Evolutionary conservation across 2,329 filamentous ascomycete genomes (phyloP).

Genomic region (Cladosporium sp.): DNA sequence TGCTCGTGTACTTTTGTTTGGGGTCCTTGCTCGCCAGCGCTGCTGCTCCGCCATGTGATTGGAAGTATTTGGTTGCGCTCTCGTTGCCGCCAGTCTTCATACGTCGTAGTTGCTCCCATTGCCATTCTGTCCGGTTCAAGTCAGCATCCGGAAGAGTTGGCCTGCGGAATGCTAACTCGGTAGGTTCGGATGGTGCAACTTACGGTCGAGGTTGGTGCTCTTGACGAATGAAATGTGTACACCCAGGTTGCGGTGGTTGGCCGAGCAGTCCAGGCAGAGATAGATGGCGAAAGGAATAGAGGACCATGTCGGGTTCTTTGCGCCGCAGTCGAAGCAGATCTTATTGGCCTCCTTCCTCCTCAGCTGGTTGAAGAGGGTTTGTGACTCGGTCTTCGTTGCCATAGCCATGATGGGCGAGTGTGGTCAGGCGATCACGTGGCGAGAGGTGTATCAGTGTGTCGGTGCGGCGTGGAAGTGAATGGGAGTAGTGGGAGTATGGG

Average conservation of each 20-base stretch:
- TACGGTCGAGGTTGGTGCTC: constrained; percentile 97
- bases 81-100: constrained; percentile 99
- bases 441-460: neutral
- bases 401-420: constrained; percentile 50
- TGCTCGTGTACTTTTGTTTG: constrained; percentile 95
- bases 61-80: constrained; percentile 97
- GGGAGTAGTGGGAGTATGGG: neutral
- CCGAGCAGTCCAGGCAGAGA: constrained; percentile 94
- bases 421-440: neutral
- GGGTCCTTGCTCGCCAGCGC: constrained; percentile 94
- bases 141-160: neutral
- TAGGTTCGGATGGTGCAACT: constrained; percentile 39
- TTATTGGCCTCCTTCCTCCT: constrained; percentile 95
- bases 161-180: constrained; percentile 8
- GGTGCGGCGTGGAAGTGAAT: neutral
- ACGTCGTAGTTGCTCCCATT: constrained; percentile 95
- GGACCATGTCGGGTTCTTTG: constrained; percentile 98
- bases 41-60: constrained; percentile 90
- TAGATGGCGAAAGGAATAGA: constrained; percentile 97
- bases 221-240: constrained; percentile 99
- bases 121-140: constrained; percentile 61
- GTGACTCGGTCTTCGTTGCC: constrained; percentile 90
- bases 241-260: constrained; percentile 94
- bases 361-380: constrained; percentile 96
- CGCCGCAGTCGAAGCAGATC: constrained; percentile 98